These are phyloP conservation scores for Cercophora sp. DNA, from an alignment of 495 filamentous ascomycete species.

Conservation along the genomic window DNA sequence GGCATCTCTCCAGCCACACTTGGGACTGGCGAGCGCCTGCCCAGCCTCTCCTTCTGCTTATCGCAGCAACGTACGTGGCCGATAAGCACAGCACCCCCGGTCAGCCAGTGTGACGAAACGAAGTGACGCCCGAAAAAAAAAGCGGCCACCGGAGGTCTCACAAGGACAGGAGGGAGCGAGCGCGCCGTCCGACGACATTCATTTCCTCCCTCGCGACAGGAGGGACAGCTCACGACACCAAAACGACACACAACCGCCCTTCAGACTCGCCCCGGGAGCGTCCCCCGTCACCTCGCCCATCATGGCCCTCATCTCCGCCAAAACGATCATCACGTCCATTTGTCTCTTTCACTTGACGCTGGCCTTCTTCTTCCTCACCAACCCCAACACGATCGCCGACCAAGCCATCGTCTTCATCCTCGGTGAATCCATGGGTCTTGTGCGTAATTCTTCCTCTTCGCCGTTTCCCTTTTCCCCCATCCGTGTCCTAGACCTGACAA, in stretches of 20 bases:
- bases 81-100: slow-evolving; percentile 7
- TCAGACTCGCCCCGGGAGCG: neutral
- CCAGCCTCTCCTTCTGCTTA: neutral
- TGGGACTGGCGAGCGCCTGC: too few species aligned
- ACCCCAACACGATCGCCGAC: slow-evolving; percentile 64
- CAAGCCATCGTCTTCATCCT: slow-evolving; percentile 79
- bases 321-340: slow-evolving; percentile 70
- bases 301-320: slow-evolving; percentile 77
- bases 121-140: slow-evolving; percentile 4
- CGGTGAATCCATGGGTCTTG: slow-evolving; percentile 76
- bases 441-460: slow-evolving; percentile 41
- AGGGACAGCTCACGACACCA: too few species aligned
- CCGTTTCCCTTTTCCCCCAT: too few species aligned
- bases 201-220: too few species aligned
- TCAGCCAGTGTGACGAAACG: slow-evolving; percentile 12
- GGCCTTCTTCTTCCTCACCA: slow-evolving; percentile 75
- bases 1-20: too few species aligned
- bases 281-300: slow-evolving; percentile 19
- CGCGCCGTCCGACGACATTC: too few species aligned
- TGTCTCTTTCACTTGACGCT: slow-evolving; percentile 78
- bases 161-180: slow-evolving; percentile 1
- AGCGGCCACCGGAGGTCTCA: slow-evolving; percentile 1
- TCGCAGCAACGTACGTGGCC: slow-evolving; percentile 11
- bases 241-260: neutral
- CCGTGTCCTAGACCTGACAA: too few species aligned